Conservation (phyloP, 2,329 filamentous ascomycete species). For the Alternaria rosae region DNA sequence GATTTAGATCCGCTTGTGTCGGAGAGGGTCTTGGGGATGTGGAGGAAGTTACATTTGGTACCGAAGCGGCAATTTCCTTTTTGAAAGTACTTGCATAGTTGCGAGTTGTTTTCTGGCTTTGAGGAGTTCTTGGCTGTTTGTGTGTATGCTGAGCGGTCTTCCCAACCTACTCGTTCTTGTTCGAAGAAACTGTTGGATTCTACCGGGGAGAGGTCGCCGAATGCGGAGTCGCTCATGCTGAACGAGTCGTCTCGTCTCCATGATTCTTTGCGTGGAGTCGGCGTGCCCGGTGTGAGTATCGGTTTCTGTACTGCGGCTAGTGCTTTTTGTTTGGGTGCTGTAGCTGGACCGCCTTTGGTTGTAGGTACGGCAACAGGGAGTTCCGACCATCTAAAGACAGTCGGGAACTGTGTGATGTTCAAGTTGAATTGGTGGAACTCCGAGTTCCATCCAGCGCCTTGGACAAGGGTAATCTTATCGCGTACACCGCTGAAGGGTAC, state of each 20-base stretch:
- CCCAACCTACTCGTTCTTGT: conserved; percentile 9
- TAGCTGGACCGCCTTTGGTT: conserved; percentile 9
- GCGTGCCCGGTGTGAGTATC: neutral
- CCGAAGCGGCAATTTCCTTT: conserved; percentile 36
- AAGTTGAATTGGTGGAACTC: conserved; percentile 63
- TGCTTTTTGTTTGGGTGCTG: conserved; percentile 7
- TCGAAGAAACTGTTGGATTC: conserved; percentile 14
- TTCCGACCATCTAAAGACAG: conserved; percentile 58
- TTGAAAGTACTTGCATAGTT: conserved; percentile 33
- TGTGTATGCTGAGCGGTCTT: conserved; percentile 2
- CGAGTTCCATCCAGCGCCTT: conserved; percentile 59
- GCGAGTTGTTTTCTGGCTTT: neutral
- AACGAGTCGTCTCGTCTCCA: conserved; percentile 15
- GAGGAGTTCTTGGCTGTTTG: neutral
- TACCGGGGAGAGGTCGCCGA: conserved; percentile 1
- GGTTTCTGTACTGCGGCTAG: conserved; percentile 5
- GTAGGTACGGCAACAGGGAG: conserved; percentile 8
- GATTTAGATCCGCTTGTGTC: neutral
- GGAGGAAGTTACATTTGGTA: conserved; percentile 31
- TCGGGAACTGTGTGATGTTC: conserved; percentile 59
- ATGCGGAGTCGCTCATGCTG: conserved; percentile 9
- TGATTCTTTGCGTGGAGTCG: conserved; percentile 11
- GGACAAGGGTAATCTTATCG: conserved; percentile 64
- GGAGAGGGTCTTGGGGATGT: conserved; percentile 11
- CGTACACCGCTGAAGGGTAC: conserved; percentile 59